phyloP scores from a whole-genome alignment of 176 grass and related monocot species.

The Miscanthus lutarioriparius region DNA sequence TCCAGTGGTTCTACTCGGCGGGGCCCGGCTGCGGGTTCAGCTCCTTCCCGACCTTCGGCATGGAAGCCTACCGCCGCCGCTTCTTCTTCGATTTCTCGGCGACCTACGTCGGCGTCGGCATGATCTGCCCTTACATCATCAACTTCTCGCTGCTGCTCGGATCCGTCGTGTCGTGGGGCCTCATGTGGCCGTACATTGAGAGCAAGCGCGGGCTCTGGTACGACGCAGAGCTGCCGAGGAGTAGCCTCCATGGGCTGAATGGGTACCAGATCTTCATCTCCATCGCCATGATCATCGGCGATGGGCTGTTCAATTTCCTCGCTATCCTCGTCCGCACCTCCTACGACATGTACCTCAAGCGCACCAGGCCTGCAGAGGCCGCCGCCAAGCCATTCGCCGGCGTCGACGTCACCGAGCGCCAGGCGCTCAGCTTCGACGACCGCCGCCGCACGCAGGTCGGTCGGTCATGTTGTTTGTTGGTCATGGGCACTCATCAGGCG shows the following conservation, averaged over 20 bases:
- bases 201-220: slow-evolving; percentile 58
- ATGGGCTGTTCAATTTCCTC: slow-evolving; percentile 58
- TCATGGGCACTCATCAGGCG: too few species aligned
- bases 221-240: slow-evolving; percentile 25
- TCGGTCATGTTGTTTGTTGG: too few species aligned
- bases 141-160: slow-evolving; percentile 60
- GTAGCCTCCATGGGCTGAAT: slow-evolving; percentile 57
- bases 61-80: slow-evolving; percentile 40
- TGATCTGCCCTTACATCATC: slow-evolving; percentile 74
- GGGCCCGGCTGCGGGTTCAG: slow-evolving; percentile 39
- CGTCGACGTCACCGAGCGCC: slow-evolving; percentile 17
- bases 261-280: slow-evolving; percentile 78
- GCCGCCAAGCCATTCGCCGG: slow-evolving; percentile 22
- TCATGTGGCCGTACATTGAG: slow-evolving; percentile 69
- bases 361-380: neutral
- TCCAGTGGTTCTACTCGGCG: slow-evolving; percentile 63
- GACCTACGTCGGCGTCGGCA: slow-evolving; percentile 60
- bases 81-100: slow-evolving; percentile 79
- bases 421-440: slow-evolving; percentile 49
- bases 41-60: slow-evolving; percentile 58
- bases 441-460: slow-evolving; percentile 8
- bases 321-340: slow-evolving; percentile 40
- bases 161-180: slow-evolving; percentile 52
- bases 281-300: slow-evolving; percentile 73
- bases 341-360: slow-evolving; percentile 66